Base-by-base conservation (phyloP, 23 red algal genomes). In the Cyanidioschyzon merolae region DNA sequence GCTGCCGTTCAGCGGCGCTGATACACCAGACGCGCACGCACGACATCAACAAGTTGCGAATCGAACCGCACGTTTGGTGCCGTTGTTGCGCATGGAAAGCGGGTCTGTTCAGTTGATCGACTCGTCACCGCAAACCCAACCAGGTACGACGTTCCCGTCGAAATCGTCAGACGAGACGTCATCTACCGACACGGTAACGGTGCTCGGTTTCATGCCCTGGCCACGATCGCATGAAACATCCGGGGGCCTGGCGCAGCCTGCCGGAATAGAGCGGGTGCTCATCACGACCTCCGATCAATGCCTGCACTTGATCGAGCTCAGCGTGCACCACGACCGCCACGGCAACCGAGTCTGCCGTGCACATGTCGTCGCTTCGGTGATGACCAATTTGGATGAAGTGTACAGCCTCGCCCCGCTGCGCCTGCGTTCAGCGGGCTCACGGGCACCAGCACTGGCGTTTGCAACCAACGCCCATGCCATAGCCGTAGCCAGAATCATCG, bases 331-430 rank as follows among this genome's bases (percentile, higher is more conserved):
- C 12, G 63, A 25, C 29, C 12, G 29, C 12, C 63, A 27, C 29
- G 63, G n/a, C 16, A 3, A 32, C 29, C 29, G n/a, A 7, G 29
- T 7, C 63, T 32, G n/a, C 12, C 16, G 7, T 32, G 7, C 12
- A 21, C 45, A 71, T 7, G 29, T 71, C 7, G 3, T 71, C 32
- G n/a, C 21, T 3, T 17, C 63, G 12, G 7, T 71, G 16, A 35
- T 71, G 32, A 27, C 12, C 63, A 71, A 71, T 35, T 71, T 71
- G 29, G 63, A 71, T 71, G n/a, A 71, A 71, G 63, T 71, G 16
- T 71, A 71, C 29, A 35, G 32, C 32, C 21, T 71, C 12, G n/a
- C 21, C 2, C 3, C 7, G 12, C 12, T 71, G 12, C n/a, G 30
- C 16, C 2, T 54, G 45, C 45, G 29, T 3, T 27, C 12, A 12